Evolutionary conservation across 2,329 filamentous ascomycete genomes (phyloP), one percentile per base, ranked within the genome.

Genomic region (Lachnellula subtilissima): DNA sequence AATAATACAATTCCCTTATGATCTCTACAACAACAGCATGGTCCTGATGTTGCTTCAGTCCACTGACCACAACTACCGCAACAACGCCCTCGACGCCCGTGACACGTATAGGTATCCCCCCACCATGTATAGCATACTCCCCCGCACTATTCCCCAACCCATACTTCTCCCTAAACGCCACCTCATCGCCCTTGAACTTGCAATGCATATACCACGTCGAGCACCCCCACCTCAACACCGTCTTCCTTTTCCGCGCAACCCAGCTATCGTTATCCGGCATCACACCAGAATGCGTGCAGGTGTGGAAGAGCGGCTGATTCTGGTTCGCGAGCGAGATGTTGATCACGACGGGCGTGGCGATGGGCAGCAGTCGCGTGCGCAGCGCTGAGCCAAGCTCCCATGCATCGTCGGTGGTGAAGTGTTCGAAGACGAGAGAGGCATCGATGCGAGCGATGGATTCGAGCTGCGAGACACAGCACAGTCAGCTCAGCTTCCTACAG

Each of bases 121-220:
- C 89, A 0, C 89, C 89, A 70, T 92, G 88, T 59, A 91, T 88
- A 1, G 88, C 88, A 74, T 88, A 93, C 35, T 81, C 75, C 2
- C 78, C 79, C 15, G 77, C 76, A 50, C 78, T 79, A 42, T 74
- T 72, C 5, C 80, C 78, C 66, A 92, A 74, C 36, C 79, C 84
- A 67, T 82, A 88, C 69, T 87, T 87, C 35, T 77, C 76, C 42
- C 78, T 78, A 70, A 93, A 91, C 2, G 73, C 75, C 23, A 68
- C 74, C 73, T 91, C 86, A 60, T 91, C 79, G 11, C 82, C 82
- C 1, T 66, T 69, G 61, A 84, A 84, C 74, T 89, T 89, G 70
- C 83, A 81, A 59, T 81, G 78, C 81, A 91, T 81, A 56, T 83
- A 80, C 86, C 87, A 92, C 4, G 85, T 87, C 61, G 81, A 86